phyloP scores from a whole-genome alignment of 495 filamentous ascomycete genomes.

The Penicillium riverlandense region DNA sequence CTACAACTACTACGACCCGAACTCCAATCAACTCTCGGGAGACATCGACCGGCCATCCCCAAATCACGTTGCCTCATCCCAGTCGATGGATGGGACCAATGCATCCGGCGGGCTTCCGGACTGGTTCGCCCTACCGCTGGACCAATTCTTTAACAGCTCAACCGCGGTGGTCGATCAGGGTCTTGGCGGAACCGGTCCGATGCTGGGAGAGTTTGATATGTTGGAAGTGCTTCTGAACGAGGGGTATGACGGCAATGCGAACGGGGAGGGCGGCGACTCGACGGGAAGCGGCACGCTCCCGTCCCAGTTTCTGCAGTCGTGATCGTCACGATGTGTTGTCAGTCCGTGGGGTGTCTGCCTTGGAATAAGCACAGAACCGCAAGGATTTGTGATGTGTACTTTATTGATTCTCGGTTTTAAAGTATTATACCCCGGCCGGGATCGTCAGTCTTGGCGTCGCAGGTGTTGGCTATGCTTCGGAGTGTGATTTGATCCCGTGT shows the following conservation, averaged over 20 bases:
- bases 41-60: constrained; percentile 23
- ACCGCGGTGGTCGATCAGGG: constrained; percentile 42
- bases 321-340: no score
- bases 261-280: constrained; percentile 17
- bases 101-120: constrained; percentile 33
- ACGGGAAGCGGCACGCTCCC: constrained; percentile 10
- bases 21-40: constrained; percentile 22
- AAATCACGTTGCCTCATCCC: constrained; percentile 22
- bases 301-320: constrained; percentile 12
- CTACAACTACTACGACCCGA: constrained; percentile 41
- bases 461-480: constrained; percentile 1
- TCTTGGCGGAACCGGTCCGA: constrained; percentile 39
- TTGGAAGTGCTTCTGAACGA: constrained; percentile 41
- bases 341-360: constrained; percentile 3
- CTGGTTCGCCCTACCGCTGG: constrained; percentile 39
- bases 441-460: constrained; percentile 6
- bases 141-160: constrained; percentile 48
- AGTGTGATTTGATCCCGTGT: neutral
- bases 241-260: constrained; percentile 30
- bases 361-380: neutral
- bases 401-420: constrained; percentile 5
- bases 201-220: constrained; percentile 44
- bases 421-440: constrained; percentile 18
- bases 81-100: constrained; percentile 22
- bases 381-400: neutral